Base-by-base conservation (phyloP, 345 rosid species). In the Sonneratia caseolaris region DNA sequence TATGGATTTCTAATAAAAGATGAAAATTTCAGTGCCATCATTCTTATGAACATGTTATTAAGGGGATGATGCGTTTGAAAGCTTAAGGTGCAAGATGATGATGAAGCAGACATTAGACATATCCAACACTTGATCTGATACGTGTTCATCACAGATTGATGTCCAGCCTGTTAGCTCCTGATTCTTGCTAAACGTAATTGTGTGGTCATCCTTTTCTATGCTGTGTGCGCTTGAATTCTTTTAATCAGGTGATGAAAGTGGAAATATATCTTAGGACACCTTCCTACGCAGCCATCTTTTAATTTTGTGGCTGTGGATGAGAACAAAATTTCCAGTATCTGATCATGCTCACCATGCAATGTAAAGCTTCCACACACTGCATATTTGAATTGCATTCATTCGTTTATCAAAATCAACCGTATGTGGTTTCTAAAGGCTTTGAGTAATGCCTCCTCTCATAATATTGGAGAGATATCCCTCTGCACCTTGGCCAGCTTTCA, bases 51-150 rank as follows among this genome's bases (percentile, higher is more conserved):
- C 32, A 27, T 27, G 32, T 27, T 27, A 27, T 27, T 27, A 15
- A 43, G 51, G 21, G 1, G 35, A 7, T 49, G 19, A 47, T 47
- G 15, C 0, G 51, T 47, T 47, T 9, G 51, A 47, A 40, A 8
- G 9, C 5, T 9, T 47, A 13, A 0, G 2, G 15, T 47, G 42
- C 48, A 66, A 32, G 92, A 77, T 82, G 73, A 73, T 75, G 88
- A 84, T 84, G 86, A 86, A 77, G 88, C 84, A 65, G 49, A 55
- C 32, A 43, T 47, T 10, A 18, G 0, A 24, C 10, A 5, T 76
- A 88, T 88, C 88, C 90, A 84, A 88, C 88, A 81, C 87, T 86
- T 88, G 88, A 84, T 80, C 92, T 84, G 89, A 86, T 19, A 18
- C 78, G 72, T 74, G 37, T 49, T 72, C 35, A 57, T 57, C 22